These are phyloP conservation scores for Hyphopichia fennica DNA, from an alignment of 1,139 yeast species.

Conservation along the genomic window DNA sequence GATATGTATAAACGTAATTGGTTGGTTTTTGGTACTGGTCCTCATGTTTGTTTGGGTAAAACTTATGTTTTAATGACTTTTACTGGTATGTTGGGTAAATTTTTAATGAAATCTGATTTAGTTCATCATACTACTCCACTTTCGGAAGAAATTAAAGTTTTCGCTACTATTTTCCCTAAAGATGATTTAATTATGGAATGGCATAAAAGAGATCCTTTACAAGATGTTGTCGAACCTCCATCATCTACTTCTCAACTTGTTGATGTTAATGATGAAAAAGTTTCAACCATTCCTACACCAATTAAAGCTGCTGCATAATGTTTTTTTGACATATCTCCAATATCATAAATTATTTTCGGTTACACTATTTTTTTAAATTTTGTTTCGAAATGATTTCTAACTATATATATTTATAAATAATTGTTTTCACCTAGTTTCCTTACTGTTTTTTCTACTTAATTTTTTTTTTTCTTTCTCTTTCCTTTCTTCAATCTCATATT, in stretches of 20 bases:
- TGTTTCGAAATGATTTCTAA: too few species aligned
- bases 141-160: constrained; percentile 90
- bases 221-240: neutral
- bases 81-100: constrained; percentile 88
- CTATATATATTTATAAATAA: too few species aligned
- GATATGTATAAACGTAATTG: constrained; percentile 78
- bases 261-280: neutral
- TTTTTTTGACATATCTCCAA: too few species aligned
- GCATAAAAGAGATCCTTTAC: constrained; percentile 56
- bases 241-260: neutral
- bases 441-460: too few species aligned
- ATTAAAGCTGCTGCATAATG: neutral
- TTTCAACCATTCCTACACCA: neutral
- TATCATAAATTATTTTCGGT: too few species aligned
- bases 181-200: constrained; percentile 87
- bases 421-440: too few species aligned
- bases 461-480: too few species aligned
- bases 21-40: constrained; percentile 96
- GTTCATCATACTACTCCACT: constrained; percentile 77
- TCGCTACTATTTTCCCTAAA: constrained; percentile 97
- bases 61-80: constrained; percentile 88
- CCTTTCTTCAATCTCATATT: too few species aligned
- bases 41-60: constrained; percentile 94
- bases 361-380: too few species aligned
- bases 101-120: constrained; percentile 75